A percentile compares a stretch with the other conserved stretches of the same genome.
Evolutionary conservation across 306 rosid species (phyloP).

Genomic region (Rosa persica): DNA sequence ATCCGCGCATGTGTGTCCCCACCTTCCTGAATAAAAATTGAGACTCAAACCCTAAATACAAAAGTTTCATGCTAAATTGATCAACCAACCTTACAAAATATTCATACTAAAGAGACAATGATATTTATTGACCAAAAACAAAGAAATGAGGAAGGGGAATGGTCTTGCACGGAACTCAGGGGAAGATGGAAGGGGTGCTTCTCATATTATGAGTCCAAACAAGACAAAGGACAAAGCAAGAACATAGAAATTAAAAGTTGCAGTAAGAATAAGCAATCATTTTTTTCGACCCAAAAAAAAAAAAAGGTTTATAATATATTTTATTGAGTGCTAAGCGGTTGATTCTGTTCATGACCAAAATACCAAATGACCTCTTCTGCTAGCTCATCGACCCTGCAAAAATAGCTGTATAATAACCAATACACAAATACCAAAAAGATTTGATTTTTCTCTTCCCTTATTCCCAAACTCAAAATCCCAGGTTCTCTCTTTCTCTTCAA

Average conservation of each 20-base stretch:
- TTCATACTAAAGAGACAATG: background rate
- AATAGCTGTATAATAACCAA: constrained; percentile 13
- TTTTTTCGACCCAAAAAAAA: background rate
- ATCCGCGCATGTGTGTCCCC: too few relatives aligned
- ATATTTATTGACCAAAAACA: background rate
- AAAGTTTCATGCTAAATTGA: too few relatives aligned
- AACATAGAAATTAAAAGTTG: background rate
- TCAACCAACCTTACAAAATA: background rate
- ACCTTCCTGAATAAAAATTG: too few relatives aligned
- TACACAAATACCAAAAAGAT: background rate
- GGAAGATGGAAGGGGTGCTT: constrained; percentile 15
- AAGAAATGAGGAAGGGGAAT: background rate
- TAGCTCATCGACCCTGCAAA: constrained; percentile 38
- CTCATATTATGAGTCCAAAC: constrained; percentile 1
- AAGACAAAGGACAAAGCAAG: constrained; percentile 13
- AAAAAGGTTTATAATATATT: background rate
- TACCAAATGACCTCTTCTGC: constrained; percentile 18
- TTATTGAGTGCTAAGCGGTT: background rate
- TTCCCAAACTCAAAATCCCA: constrained; percentile 36
- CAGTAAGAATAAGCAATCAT: background rate
- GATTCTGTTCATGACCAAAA: constrained; percentile 6
- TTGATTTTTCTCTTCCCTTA: background rate
- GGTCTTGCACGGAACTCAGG: background rate
- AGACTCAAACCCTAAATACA: too few relatives aligned
- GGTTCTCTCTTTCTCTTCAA: constrained; percentile 31